phyloP scores from a whole-genome alignment of 139 green algal genomes.

The Asterochloris sp. region DNA sequence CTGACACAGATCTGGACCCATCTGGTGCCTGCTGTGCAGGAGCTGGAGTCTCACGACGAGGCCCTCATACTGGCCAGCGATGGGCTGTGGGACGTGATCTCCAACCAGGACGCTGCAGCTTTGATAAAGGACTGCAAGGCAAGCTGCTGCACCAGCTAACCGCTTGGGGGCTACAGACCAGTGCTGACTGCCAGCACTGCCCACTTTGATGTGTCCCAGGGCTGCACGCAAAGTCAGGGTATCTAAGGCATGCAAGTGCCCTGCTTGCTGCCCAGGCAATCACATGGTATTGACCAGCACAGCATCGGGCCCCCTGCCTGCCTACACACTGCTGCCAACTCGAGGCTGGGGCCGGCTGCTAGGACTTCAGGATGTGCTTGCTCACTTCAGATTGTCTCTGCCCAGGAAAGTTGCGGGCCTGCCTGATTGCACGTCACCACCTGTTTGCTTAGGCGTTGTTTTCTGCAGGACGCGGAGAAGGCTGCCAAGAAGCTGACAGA shows the following conservation, averaged over 20 bases:
- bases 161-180: background rate
- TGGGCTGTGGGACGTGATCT: conserved; percentile 75
- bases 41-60: conserved; percentile 41
- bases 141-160: background rate
- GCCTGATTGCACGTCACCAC: too few species aligned
- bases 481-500: conserved; percentile 65
- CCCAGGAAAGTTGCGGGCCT: too few species aligned
- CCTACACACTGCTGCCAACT: too few species aligned
- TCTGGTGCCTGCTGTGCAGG: background rate
- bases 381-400: background rate
- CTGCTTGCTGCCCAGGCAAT: background rate
- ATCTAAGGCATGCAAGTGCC: background rate
- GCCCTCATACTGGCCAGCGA: conserved; percentile 71
- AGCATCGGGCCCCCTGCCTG: background rate
- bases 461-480: conserved; percentile 45
- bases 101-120: conserved; percentile 60
- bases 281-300: background rate
- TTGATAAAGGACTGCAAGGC: conserved; percentile 35
- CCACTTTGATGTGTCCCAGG: background rate
- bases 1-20: conserved; percentile 33
- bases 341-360: too few species aligned
- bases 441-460: too few species aligned
- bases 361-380: background rate
- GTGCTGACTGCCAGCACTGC: background rate
- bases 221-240: background rate